Percentiles rank a stretch among this genome's conserved stretches.
These are phyloP conservation scores for Cladosporium sp. DNA, from an alignment of 2,329 filamentous ascomycete genomes.

Conservation along the genomic window DNA sequence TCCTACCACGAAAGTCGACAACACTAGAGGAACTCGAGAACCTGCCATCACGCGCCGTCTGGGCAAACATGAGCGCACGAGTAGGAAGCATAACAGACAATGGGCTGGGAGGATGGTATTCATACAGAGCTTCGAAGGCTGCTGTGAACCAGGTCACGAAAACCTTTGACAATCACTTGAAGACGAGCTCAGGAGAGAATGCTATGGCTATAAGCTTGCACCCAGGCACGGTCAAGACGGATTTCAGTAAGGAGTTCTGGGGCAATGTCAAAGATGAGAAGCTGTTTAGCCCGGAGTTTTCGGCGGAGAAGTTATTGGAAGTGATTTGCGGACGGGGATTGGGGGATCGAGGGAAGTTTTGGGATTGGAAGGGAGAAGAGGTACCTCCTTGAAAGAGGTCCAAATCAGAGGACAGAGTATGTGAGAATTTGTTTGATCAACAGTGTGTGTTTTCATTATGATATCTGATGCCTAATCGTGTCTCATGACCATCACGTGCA, in stretches of 20 bases:
- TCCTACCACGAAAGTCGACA: constrained; percentile 60
- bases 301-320: constrained; percentile 60
- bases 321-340: constrained; percentile 50
- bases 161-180: constrained; percentile 66
- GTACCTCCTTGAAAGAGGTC: constrained; percentile 47
- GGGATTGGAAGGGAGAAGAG: constrained; percentile 66
- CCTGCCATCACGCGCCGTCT: constrained; percentile 54
- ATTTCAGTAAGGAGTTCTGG: constrained; percentile 70
- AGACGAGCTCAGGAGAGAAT: constrained; percentile 52
- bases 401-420: background rate
- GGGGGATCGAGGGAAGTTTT: constrained; percentile 58
- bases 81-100: constrained; percentile 74
- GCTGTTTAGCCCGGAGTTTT: constrained; percentile 63
- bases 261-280: constrained; percentile 55
- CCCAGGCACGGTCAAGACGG: constrained; percentile 76
- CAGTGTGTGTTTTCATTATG: background rate
- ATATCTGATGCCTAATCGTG: background rate
- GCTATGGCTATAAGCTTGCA: constrained; percentile 69
- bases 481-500: background rate
- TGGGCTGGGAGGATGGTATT: constrained; percentile 72
- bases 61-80: constrained; percentile 72
- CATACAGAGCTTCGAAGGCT: constrained; percentile 72
- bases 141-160: constrained; percentile 68
- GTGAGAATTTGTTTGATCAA: background rate
- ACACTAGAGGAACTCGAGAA: constrained; percentile 28